Percentiles rank a stretch among this genome's conserved stretches.
Conservation (phyloP, 192 early-diverging fungal genomes). For the Coemansia sp. region DNA sequence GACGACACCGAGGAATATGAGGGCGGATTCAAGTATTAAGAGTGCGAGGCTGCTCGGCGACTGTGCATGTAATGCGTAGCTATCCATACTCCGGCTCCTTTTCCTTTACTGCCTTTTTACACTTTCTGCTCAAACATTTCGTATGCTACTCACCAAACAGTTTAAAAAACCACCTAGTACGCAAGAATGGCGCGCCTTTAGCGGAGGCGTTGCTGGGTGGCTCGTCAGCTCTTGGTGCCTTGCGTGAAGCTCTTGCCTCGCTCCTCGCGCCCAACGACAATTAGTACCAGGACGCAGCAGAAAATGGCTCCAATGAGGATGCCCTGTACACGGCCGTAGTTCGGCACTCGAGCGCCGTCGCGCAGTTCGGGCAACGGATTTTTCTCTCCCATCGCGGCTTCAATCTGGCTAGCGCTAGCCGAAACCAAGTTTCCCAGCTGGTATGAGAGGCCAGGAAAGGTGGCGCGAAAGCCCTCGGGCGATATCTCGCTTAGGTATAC, state of each 20-base stretch:
- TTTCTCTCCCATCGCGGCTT: conserved; percentile 56
- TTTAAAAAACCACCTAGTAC: not conserved
- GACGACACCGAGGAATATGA: conserved; percentile 50
- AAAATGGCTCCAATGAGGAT: conserved; percentile 59
- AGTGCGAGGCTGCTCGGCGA: not conserved
- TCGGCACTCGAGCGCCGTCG: conserved; percentile 43
- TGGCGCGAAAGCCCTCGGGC: conserved; percentile 63
- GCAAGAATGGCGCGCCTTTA: not conserved
- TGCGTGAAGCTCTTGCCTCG: conserved; percentile 53
- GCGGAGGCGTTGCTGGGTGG: not conserved
- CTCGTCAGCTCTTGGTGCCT: not conserved
- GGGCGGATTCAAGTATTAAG: conserved; percentile 48
- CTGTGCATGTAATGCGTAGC: not conserved
- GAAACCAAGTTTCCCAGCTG: conserved; percentile 72
- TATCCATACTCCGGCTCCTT: not conserved
- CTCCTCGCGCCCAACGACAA: conserved; percentile 59
- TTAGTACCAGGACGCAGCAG: conserved; percentile 42
- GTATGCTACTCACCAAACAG: not conserved
- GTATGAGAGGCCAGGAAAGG: conserved; percentile 72
- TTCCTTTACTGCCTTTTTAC: not conserved
- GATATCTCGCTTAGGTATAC: conserved; percentile 68
- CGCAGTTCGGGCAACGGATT: conserved; percentile 52
- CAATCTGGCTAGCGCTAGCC: conserved; percentile 59
- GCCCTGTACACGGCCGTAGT: conserved; percentile 57
- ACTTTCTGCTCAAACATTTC: not conserved